These are phyloP conservation scores for Apophysomyces variabilis DNA, from an alignment of 371 early-diverging fungal genomes.

Conservation along the genomic window DNA sequence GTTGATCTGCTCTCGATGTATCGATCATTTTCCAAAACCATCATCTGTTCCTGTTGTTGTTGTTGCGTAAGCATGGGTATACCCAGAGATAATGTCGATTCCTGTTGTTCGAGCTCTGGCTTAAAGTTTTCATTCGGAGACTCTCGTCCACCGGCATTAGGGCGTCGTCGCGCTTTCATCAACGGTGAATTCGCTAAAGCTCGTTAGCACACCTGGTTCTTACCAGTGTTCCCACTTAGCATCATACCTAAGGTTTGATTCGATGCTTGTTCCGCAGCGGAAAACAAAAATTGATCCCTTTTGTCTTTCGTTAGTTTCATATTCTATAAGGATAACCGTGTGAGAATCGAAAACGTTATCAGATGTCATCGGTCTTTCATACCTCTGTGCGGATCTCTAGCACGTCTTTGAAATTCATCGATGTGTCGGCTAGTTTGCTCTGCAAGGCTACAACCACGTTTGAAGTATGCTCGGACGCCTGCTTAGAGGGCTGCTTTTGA, in stretches of 20 bases:
- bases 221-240: background rate
- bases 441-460: conserved; percentile 92
- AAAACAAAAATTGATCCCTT: conserved; percentile 62
- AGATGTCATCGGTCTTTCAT: background rate
- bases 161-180: conserved; percentile 52
- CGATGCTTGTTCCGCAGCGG: conserved; percentile 39
- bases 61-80: conserved; percentile 56
- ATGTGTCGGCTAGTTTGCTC: conserved; percentile 87
- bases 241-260: conserved; percentile 37
- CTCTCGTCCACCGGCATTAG: conserved; percentile 16
- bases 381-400: conserved; percentile 91
- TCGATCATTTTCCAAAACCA: conserved; percentile 58
- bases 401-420: conserved; percentile 90
- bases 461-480: conserved; percentile 90
- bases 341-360: background rate
- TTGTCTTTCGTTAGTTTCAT: conserved; percentile 78
- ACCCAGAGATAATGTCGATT: conserved; percentile 50
- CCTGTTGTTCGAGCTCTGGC: conserved; percentile 28
- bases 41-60: conserved; percentile 66
- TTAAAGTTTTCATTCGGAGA: conserved; percentile 18
- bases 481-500: conserved; percentile 63
- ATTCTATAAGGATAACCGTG: conserved; percentile 41
- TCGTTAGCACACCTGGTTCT: background rate
- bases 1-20: conserved; percentile 86
- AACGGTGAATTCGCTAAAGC: conserved; percentile 62